Base-by-base conservation (phyloP, 148 eudicot genomes). In the Limonium bicolor region DNA sequence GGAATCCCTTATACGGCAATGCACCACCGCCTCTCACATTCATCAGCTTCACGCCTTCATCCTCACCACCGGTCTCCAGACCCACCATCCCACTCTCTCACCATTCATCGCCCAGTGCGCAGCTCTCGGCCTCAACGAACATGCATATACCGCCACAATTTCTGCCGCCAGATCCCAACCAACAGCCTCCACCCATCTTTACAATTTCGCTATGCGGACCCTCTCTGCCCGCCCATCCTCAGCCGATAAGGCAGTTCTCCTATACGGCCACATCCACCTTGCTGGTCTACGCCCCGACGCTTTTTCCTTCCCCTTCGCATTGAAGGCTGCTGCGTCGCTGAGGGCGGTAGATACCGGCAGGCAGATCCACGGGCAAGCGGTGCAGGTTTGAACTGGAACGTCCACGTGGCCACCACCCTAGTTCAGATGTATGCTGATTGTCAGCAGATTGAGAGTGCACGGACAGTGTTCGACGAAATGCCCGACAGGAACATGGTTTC, bases 401-500 rank as follows among this genome's bases (percentile, higher is more conserved):
- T 63, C 46, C 63, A 70, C 37, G 68, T 64, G 18, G 67, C 24
- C 1, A 46, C 66, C 5, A 66, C 66, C 15, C 50, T 66, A 17
- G 55, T 77, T 9, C 56, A 49, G 20, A 62, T 69, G 73, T 77
- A 73, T 13, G 62, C 66, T 0, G 23, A 46, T 0, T 51, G 61
- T 36, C 51, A 62, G 6, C 17, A 15, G 12, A 68, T 53, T 56
- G 70, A 56, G 19, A 46, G 3, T 34, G 81, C 78, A 0, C 28
- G 37, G 45, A 34, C 30, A 2, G 33, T 78, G 61, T 71, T 84
- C 27, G 65, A 54, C 39, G 45, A n/a, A 1, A 76, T 68, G 78
- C 67, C 72, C 12, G 33, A 22, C 20, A 79, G 56, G 54, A 73
- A 73, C 73, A 81, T 79, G 55, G 63, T 80, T 53, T 76, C 85